These are phyloP conservation scores for Leptodermis oblonga DNA, from an alignment of 257 asterid species.

Conservation along the genomic window DNA sequence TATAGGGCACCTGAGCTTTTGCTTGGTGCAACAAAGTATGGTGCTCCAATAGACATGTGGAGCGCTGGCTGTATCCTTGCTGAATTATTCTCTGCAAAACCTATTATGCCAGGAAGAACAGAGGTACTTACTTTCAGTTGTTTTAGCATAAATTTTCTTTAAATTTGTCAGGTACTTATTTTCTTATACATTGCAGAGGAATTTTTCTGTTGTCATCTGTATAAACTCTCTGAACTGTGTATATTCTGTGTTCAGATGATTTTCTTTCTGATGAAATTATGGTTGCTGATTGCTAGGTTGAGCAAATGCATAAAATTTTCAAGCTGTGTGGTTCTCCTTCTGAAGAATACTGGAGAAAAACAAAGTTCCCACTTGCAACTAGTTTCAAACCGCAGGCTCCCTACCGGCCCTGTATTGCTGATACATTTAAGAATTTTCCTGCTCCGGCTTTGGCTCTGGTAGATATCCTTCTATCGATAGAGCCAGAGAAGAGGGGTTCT, in stretches of 20 bases:
- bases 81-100: conserved; percentile 70
- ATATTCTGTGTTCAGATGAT: neutral
- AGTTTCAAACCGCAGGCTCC: conserved; percentile 64
- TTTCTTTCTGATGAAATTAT: conserved; percentile 6
- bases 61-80: conserved; percentile 93
- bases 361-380: conserved; percentile 69
- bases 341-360: conserved; percentile 63
- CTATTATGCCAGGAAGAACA: conserved; percentile 98
- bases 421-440: conserved; percentile 71
- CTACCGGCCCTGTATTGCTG: conserved; percentile 62
- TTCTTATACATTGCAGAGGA: neutral
- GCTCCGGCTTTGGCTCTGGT: conserved; percentile 65
- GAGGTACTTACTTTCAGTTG: conserved; percentile 41
- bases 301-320: conserved; percentile 94
- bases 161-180: neutral
- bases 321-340: conserved; percentile 95
- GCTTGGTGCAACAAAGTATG: conserved; percentile 81
- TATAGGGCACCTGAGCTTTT: conserved; percentile 91
- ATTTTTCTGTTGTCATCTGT: neutral
- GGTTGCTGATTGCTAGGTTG: conserved; percentile 47
- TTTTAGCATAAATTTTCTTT: neutral
- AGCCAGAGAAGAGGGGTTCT: conserved; percentile 75
- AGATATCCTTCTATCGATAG: conserved; percentile 72
- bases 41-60: conserved; percentile 85
- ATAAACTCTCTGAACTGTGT: neutral